Conservation (phyloP, 2,329 filamentous ascomycete species). For the Calonectria montana region DNA sequence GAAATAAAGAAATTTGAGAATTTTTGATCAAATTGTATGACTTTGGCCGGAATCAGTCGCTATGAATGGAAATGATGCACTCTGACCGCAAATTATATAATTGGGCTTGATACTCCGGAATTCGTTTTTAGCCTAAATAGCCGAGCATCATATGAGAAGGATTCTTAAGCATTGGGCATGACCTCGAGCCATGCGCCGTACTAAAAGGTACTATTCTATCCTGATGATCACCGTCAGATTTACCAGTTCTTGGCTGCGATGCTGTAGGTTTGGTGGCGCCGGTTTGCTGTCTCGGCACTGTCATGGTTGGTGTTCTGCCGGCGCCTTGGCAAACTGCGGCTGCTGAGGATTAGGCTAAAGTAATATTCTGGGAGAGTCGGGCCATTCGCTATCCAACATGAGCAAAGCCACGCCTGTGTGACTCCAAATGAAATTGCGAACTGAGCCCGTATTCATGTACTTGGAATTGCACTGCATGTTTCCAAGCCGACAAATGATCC, state of each 20-base stretch:
- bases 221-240: background rate
- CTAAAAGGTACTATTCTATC: background rate
- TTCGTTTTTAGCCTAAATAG: constrained; percentile 9
- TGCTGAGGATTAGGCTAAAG: constrained; percentile 9
- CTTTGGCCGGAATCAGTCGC: background rate
- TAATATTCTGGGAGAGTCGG: too few relatives aligned
- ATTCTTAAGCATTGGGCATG: background rate
- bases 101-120: background rate
- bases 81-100: constrained; percentile 7
- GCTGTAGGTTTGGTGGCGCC: background rate
- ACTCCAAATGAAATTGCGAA: background rate
- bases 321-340: background rate
- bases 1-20: background rate
- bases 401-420: background rate
- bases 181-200: background rate
- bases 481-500: background rate
- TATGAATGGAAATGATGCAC: background rate
- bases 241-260: background rate
- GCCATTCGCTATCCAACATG: background rate
- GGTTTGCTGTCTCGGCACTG: background rate
- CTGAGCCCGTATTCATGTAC: background rate
- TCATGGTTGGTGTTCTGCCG: background rate
- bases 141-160: constrained; percentile 9
- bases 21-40: background rate
- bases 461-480: background rate